Percentiles rank a stretch among this genome's conserved stretches.
Evolutionary conservation across 495 filamentous ascomycete genomes (phyloP).

Genomic region (Astrothelium subdiscretum): DNA sequence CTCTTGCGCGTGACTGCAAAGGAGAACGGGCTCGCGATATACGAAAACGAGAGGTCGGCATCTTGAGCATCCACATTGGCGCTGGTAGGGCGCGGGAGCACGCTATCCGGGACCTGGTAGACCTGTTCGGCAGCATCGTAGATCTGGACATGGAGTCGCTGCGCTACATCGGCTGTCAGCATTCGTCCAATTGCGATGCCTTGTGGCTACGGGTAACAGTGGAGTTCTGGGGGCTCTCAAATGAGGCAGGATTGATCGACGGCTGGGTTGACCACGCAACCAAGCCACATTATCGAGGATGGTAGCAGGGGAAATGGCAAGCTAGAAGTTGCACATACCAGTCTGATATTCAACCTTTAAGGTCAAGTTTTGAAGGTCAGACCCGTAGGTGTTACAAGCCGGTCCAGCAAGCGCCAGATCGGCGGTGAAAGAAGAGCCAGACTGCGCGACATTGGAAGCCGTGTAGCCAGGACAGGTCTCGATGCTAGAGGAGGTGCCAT

Average conservation of each 20-base stretch:
- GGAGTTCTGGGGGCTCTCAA: not conserved
- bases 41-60: slow-evolving; percentile 53
- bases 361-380: slow-evolving; percentile 2
- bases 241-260: not conserved
- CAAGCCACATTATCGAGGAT: not conserved
- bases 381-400: slow-evolving; percentile 9
- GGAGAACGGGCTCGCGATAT: slow-evolving; percentile 57
- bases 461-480: slow-evolving; percentile 9
- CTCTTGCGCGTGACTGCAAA: slow-evolving; percentile 56
- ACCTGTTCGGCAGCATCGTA: slow-evolving; percentile 61
- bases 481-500: not conserved
- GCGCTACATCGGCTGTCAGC: slow-evolving; percentile 2
- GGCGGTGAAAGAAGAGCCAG: slow-evolving; percentile 3
- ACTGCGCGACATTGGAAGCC: slow-evolving; percentile 5
- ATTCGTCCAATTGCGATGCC: not conserved
- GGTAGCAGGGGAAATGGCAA: too few relatives aligned
- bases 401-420: slow-evolving; percentile 4
- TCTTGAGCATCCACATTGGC: slow-evolving; percentile 20
- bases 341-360: slow-evolving; percentile 8
- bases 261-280: not conserved
- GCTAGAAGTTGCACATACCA: slow-evolving; percentile 3
- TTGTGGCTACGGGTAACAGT: not conserved
- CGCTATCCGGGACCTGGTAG: slow-evolving; percentile 67
- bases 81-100: slow-evolving; percentile 49
- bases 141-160: slow-evolving; percentile 71